Conservation (phyloP, 208 protist species). For the Borovskyia barvae region DNA sequence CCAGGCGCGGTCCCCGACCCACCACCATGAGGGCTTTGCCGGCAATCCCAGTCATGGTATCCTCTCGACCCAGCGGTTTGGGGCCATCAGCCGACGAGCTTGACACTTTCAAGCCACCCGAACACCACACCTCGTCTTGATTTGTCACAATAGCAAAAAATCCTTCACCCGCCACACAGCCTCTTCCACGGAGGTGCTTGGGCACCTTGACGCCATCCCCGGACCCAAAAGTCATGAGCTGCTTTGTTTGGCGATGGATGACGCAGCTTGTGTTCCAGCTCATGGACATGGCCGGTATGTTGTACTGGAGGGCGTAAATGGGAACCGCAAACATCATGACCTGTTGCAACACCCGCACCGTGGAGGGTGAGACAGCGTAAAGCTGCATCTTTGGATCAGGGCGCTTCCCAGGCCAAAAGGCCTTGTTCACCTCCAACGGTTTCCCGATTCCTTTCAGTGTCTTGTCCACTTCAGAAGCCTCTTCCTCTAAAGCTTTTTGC, state of each 20-base stretch:
- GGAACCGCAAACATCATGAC: constrained; percentile 86
- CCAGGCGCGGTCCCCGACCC: constrained; percentile 66
- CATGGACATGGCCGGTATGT: constrained; percentile 90
- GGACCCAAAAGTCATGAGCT: constrained; percentile 77
- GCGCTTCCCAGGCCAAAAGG: constrained; percentile 5
- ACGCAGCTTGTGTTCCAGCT: constrained; percentile 82
- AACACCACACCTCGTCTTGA: constrained; percentile 85
- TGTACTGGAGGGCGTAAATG: constrained; percentile 79
- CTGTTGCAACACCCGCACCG: constrained; percentile 78
- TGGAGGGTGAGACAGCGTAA: constrained; percentile 37
- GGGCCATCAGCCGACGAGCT: constrained; percentile 36
- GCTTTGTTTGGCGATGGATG: constrained; percentile 67
- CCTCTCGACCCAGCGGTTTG: constrained; percentile 51
- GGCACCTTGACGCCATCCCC: constrained; percentile 72
- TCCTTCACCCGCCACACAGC: constrained; percentile 79
- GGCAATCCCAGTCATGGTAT: constrained; percentile 67
- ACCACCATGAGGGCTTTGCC: constrained; percentile 70
- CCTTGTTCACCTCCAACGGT: constrained; percentile 38
- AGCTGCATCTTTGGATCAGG: constrained; percentile 5
- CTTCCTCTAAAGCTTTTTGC: constrained; percentile 25
- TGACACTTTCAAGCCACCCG: constrained; percentile 54
- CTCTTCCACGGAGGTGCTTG: constrained; percentile 61
- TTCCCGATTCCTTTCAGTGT: constrained; percentile 36
- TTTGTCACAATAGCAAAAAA: constrained; percentile 89
- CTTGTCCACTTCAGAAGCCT: constrained; percentile 19